These are phyloP conservation scores for Dalechampia spathulata DNA, from an alignment of 441 rosid species.

Conservation along the genomic window DNA sequence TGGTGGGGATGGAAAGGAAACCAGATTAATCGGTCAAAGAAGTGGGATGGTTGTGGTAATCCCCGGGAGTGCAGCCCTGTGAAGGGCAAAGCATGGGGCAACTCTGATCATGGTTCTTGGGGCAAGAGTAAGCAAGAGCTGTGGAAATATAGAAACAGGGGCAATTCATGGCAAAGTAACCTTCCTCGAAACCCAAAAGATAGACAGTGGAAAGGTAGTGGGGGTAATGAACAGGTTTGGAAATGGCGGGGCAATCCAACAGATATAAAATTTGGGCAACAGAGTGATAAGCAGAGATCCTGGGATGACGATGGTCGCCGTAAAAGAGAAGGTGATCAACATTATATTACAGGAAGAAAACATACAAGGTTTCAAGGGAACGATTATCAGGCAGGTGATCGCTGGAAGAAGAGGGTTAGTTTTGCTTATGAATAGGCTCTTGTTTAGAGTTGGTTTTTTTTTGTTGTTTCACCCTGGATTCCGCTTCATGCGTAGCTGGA, in stretches of 20 bases:
- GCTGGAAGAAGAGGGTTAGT: conserved; percentile 37
- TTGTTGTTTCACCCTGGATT: not conserved
- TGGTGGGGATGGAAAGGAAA: conserved; percentile 18
- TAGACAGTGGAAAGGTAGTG: conserved; percentile 16
- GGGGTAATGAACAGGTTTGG: conserved; percentile 7
- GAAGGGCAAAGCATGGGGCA: conserved; percentile 25
- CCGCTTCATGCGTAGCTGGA: too few species aligned
- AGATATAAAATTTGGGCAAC: conserved; percentile 21
- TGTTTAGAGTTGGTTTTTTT: not conserved
- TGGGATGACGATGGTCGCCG: conserved; percentile 24
- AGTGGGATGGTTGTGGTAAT: conserved; percentile 14
- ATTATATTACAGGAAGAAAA: conserved; percentile 19
- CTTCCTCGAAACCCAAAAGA: conserved; percentile 5
- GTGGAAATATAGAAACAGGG: not conserved
- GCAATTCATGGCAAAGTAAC: conserved; percentile 3
- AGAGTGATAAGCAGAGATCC: conserved; percentile 27
- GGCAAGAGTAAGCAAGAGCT: conserved; percentile 9
- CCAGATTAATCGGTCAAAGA: conserved; percentile 10
- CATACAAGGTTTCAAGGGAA: conserved; percentile 34
- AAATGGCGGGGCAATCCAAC: conserved; percentile 19
- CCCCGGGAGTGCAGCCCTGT: conserved; percentile 19
- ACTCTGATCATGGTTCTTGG: conserved; percentile 17
- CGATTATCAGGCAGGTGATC: conserved; percentile 20
- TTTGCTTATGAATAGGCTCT: conserved; percentile 24
- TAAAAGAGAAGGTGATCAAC: conserved; percentile 37